Evolutionary conservation across 2,329 filamentous ascomycete species (phyloP), one percentile per base, ranked within the genome.

Genomic region (Nemania diffusa): DNA sequence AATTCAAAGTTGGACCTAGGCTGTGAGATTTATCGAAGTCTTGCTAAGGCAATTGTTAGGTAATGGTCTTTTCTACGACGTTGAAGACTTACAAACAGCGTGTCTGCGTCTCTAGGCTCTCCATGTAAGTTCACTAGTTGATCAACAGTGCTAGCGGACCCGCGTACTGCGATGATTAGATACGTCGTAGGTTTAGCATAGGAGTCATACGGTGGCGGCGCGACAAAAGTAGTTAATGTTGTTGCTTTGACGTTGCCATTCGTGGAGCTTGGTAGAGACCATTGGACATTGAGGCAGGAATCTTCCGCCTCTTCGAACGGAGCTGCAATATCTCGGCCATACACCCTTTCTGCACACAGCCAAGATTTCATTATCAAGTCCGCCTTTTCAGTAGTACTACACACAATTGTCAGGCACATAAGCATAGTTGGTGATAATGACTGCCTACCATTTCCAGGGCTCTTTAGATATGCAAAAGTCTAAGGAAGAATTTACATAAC

Each of bases 171-270:
- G 22, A 59, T 24, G 22, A 59, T 40, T 15, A 59, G 7, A 40
- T 51, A 59, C 7, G 29, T 59, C 5, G 57, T 40, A 11, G 46
- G 22, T 37, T 40, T 17, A 15, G 7, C 57, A 40, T 7, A 4
- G 15, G 56, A 24, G 20, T n/a, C 20, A 7, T 34, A 7, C 26
- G 37, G 42, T 26, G 56, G 40, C n/a, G 56, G 56, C 26, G 56
- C 27, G 42, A 50, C 32, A 17, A 59, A 59, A 37, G 57, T 59
- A 13, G 57, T 59, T 13, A 59, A 34, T 40, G 44, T 50, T 40
- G 57, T 59, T 26, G 57, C 57, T 40, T 59, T 59, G 57, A 59
- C 15, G 46, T 51, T 40, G 24, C 57, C 57, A 48, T 59, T 59
- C 1, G 46, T 2, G 8, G 57, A 59, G 29, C 57, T 59, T 24